Evolutionary conservation across 805 yeast genomes (phyloP), one percentile per base, ranked within the genome.

Genomic region (Cyberlindnera japonica): DNA sequence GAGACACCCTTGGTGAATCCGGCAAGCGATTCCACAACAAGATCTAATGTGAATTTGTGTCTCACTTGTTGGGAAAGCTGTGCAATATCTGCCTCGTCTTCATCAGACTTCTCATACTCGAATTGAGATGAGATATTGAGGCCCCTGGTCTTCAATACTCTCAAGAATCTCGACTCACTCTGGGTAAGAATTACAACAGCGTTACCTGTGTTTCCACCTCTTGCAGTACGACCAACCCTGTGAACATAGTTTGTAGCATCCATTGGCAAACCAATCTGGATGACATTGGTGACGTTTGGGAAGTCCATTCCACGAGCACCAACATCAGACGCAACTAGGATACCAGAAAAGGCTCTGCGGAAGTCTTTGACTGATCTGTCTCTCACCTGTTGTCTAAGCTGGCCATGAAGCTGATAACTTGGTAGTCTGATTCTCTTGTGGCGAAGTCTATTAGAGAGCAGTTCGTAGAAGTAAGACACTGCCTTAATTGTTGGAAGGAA

Each of bases 241-340:
- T 91, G 98, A 43, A 89, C 79, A 59, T 90, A 89, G 48, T 83
- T 82, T n/a, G 90, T 77, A 18, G 79, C 64, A 43, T 81, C 86
- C 34, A 72, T 64, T 45, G 93, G 86, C n/a, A 81, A 72, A 50
- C 91, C 85, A 40, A 87, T 62, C 67, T 91, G 97, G 53, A 84
- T 67, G 38, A 91, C 97, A 58, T 87, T 86, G 19, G 88, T 65
- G 21, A 91, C 95, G 52, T 78, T 77, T 41, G 90, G 93, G 73
- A 91, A 86, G 68, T 91, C 97, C 83, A 91, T 81, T 51, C 98
- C 98, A 66, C 98, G 79, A 12, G 97, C 96, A 46, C 90, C 95
- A 44, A 91, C 97, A 64, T 89, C 95, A 6, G 96, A 85, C 41
- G 91, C 81, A 40, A 91, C 76, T 42, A 91, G 70, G 33, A 90